Base-by-base conservation (phyloP, 352 stramenopile species). In the Phytophthora boehmeriae region DNA sequence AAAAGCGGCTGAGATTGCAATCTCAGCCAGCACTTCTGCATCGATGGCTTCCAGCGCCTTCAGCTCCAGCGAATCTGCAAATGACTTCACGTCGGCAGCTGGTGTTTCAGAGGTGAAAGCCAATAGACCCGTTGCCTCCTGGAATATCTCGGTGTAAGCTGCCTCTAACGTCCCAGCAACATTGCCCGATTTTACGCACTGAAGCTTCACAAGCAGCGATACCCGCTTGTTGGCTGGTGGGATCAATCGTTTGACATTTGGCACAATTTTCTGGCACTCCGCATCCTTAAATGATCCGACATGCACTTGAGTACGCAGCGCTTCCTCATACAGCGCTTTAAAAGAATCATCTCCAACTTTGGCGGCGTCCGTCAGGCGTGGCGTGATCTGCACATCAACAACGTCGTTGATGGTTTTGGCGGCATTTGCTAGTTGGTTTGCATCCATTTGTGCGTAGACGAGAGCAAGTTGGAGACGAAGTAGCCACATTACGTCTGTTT, bases 241-340 rank as follows among this genome's bases (percentile, higher is more conserved):
- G 0, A 78, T 44, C 28, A 54, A 28, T 23, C 86, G 86, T 56
- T 85, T 90, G 32, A 88, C 66, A 19, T 69, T 83, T 2, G 78
- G 65, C n/a, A 88, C 28, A 20, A 90, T 79, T 46, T 92, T 92
- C 59, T 91, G 82, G 22, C 83, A 93, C 41, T 93, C 86, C 4
- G 75, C 45, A 32, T 93, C 85, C 59, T 94, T 90, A 23, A 94
- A 75, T 0, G 80, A 86, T 0, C 81, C 83, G 17, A 94, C 58
- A 42, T 95, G 83, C 1, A 94, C 60, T 68, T 90, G 83, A 6
- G 90, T 53, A 4, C 77, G 59, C 22, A 92, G 54, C 0, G 83
- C 85, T 68, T 92, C 81, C 46, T 94, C 83, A 27, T 87, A 85
- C 5, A 95, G 48, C 14, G 54, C 36, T 28, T 61, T 76, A 10